Evolutionary conservation across 2,329 filamentous ascomycete genomes (phyloP).

Genomic region (Botrytis medusae): DNA sequence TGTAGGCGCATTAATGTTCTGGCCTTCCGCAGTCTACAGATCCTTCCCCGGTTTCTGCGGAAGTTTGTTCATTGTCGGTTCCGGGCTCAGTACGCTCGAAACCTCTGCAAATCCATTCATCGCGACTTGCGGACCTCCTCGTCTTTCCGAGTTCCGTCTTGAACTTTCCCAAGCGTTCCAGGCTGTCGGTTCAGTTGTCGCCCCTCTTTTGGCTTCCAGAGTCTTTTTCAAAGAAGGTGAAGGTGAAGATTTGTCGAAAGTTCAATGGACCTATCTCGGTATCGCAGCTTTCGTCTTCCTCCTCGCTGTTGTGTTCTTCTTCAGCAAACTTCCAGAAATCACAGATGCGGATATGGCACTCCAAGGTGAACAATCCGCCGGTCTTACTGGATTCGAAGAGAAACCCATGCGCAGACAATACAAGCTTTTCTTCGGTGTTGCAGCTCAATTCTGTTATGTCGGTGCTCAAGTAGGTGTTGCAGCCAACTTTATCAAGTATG

Average conservation of each 20-base stretch:
- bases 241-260: slow-evolving; percentile 48
- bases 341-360: slow-evolving; percentile 51
- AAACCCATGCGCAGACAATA: slow-evolving; percentile 41
- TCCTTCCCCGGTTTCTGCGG: slow-evolving; percentile 35
- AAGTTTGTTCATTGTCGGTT: slow-evolving; percentile 65
- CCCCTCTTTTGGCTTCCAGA: slow-evolving; percentile 67
- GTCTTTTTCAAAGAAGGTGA: slow-evolving; percentile 63
- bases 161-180: slow-evolving; percentile 75
- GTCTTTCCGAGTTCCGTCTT: slow-evolving; percentile 72
- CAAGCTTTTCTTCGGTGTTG: slow-evolving; percentile 67
- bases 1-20: slow-evolving; percentile 76
- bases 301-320: slow-evolving; percentile 67
- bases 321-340: slow-evolving; percentile 61
- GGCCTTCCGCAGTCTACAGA: slow-evolving; percentile 65
- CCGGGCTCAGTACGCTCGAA: slow-evolving; percentile 73
- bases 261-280: slow-evolving; percentile 81
- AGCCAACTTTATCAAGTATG: slow-evolving; percentile 22
- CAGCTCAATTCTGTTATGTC: slow-evolving; percentile 78
- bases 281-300: slow-evolving; percentile 72
- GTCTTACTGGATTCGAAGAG: slow-evolving; percentile 25
- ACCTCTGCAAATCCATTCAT: slow-evolving; percentile 76
- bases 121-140: slow-evolving; percentile 68
- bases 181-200: slow-evolving; percentile 70
- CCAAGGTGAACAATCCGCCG: slow-evolving; percentile 38
- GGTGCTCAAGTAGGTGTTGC: slow-evolving; percentile 44